Base-by-base conservation (phyloP, 2,329 filamentous ascomycete species). In the Ceratocystis variospora region DNA sequence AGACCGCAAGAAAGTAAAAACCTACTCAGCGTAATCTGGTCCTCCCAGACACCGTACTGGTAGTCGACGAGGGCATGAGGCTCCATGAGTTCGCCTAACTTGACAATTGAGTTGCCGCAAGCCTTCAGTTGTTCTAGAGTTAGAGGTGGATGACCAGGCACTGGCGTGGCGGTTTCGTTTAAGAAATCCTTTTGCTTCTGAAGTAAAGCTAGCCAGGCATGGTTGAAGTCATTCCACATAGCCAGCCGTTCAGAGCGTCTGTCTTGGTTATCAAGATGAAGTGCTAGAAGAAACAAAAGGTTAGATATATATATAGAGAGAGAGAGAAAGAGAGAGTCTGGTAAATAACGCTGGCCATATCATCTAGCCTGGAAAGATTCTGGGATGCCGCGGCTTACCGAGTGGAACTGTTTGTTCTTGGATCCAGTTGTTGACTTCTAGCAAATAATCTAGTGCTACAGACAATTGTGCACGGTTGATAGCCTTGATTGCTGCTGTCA, bases 61-160 rank as follows among this genome's bases (percentile, higher is more conserved):
- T 97, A 99, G 77, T 99, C 94, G 10, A 99, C 90, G 61, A 99
- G 78, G n/a, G 94, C 94, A 73, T 95, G 87, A 70, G 88, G 87
- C 75, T 97, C 93, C 69, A 97, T 83, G 63, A 83, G 83, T 73
- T 97, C 91, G 73, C 92, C 96, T 63, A 96, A 79, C 63, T 86
- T 83, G 66, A 96, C 82, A 37, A 99, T 76, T 71, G 96, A 88
- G 65, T 87, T 87, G 12, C 89, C 90, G 83, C 97, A 87, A 70
- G 85, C 86, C 71, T 89, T 85, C 62, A 97, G 79, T 28, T 80
- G 82, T 2, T 88, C 86, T 70, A 83, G 79, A 41, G 83, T 82
- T 71, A 97, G 7, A 31, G 55, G 55, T 8, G 55, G 55, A 37
- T 81, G 12, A 94, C 74, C 64, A 78, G 85, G 69, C 86, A 83